phyloP scores from a whole-genome alignment of 2,329 filamentous ascomycete genomes.

The Sclerotinia borealis region DNA sequence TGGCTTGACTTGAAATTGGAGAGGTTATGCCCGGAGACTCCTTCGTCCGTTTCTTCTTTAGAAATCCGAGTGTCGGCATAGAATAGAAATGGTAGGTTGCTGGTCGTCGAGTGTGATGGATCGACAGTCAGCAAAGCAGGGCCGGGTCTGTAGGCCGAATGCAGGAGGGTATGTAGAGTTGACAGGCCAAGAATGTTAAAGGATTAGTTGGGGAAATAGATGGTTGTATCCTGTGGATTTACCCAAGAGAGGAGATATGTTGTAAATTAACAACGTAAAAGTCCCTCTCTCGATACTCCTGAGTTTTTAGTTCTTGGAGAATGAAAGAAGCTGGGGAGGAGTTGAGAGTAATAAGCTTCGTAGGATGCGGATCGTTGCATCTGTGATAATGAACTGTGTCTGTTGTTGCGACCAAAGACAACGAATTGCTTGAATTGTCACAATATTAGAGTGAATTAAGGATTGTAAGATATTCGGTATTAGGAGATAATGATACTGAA shows the following conservation, averaged over 20 bases:
- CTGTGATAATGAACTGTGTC: not conserved
- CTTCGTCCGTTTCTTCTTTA: conserved; percentile 99
- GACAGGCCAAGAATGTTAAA: not conserved
- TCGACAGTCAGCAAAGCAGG: conserved; percentile 23
- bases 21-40: conserved; percentile 65
- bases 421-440: conserved; percentile 9
- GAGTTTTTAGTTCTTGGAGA: not conserved
- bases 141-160: conserved; percentile 23
- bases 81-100: conserved; percentile 27
- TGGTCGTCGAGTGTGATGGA: conserved; percentile 24
- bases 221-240: not conserved
- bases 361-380: conserved; percentile 1
- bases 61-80: conserved; percentile 93
- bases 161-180: conserved; percentile 19
- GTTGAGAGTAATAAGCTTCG: not conserved
- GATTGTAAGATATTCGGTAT: not conserved
- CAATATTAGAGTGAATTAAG: conserved; percentile 9
- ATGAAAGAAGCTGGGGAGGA: not conserved
- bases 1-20: conserved; percentile 60
- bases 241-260: not conserved
- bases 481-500: too few species aligned
- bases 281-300: not conserved
- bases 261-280: not conserved
- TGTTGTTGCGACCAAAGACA: conserved; percentile 4
- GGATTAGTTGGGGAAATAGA: not conserved